Base-by-base conservation (phyloP, 805 yeast species). In the Pichia insulana region DNA sequence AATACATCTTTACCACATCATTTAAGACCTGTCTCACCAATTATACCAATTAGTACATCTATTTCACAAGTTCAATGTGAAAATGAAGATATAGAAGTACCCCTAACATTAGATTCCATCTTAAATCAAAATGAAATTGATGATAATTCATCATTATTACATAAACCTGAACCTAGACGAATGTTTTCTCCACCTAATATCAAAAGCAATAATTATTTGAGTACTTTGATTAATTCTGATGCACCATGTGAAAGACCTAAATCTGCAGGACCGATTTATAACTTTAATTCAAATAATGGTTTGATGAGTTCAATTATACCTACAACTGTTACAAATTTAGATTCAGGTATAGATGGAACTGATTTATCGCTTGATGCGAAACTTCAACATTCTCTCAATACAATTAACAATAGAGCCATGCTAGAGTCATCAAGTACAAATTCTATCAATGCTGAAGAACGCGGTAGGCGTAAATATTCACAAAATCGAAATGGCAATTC, bases 211-310 rank as follows among this genome's bases (percentile, higher is more conserved):
- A 20, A 36, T 34, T 25, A 37, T 26, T 16, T 38, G 9, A 11
- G 17, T 30, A 56, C 54, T 25, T 22, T 22, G 25, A 22, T 22
- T 8, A 22, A 22, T 22, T 22, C 25, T 8, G 25, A 22, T 8
- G 5, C 25, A 22, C 50, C 56, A 20, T 50, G 55, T 27, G 44
- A 46, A 36, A 60, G 76, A 48, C 75, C 76, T 10, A 62, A 64
- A 48, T 68, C 73, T 26, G 75, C 74, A 2, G 76, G 70, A 25
- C 71, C 73, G 27, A 55, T 36, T 30, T 51, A 39, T 43, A 46
- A 31, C 31, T 28, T 28, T 12, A 13, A 15, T 34, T 35, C 30
- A 9, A 15, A 38, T 12, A 22, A 17, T 31, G 30, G 20, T 8
- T 22, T 35, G 22, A 32, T 40, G 39, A 40, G 42, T 30, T 38